Conservation (phyloP, 1,284 basidiomycete species). For the Cystobasidium pallidum region DNA sequence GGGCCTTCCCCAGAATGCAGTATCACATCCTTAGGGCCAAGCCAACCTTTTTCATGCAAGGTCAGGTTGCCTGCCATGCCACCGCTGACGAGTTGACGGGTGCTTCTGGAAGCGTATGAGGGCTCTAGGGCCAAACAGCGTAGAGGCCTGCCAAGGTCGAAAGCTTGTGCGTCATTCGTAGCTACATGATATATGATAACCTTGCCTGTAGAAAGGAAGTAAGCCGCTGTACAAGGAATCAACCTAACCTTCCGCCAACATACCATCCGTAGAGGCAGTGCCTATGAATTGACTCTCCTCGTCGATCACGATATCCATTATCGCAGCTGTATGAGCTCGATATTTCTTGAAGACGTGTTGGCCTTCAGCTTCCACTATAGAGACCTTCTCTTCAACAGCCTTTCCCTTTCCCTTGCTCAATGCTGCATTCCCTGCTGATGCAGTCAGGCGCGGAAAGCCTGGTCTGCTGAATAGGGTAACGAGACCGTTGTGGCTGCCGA, state of each 20-base stretch:
- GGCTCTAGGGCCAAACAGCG: slow-evolving; percentile 89
- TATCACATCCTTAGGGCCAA: slow-evolving; percentile 88
- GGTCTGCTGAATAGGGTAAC: slow-evolving; percentile 66
- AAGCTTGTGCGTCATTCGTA: slow-evolving; percentile 78
- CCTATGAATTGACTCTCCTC: slow-evolving; percentile 84
- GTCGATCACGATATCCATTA: slow-evolving; percentile 85
- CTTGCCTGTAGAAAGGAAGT: slow-evolving; percentile 66
- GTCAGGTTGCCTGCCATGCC: slow-evolving; percentile 87
- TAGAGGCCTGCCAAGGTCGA: slow-evolving; percentile 92
- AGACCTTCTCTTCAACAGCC: slow-evolving; percentile 43
- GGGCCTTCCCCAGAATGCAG: slow-evolving; percentile 90
- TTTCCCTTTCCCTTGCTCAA: slow-evolving; percentile 36
- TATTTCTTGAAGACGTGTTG: slow-evolving; percentile 87
- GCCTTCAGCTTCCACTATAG: slow-evolving; percentile 58
- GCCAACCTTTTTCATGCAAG: slow-evolving; percentile 92
- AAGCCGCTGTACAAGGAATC: not conserved
- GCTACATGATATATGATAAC: slow-evolving; percentile 84
- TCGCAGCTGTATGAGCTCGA: slow-evolving; percentile 86
- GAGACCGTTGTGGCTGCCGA: slow-evolving; percentile 90
- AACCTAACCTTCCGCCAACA: slow-evolving; percentile 43
- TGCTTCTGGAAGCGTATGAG: slow-evolving; percentile 76
- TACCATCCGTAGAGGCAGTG: slow-evolving; percentile 92
- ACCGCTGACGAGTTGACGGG: slow-evolving; percentile 87
- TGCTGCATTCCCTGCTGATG: slow-evolving; percentile 3
- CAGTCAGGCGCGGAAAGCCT: not conserved